Evolutionary conservation across 1,139 yeast genomes (phyloP), one percentile per base, ranked within the genome.

Genomic region (Debaryomyces udenii): DNA sequence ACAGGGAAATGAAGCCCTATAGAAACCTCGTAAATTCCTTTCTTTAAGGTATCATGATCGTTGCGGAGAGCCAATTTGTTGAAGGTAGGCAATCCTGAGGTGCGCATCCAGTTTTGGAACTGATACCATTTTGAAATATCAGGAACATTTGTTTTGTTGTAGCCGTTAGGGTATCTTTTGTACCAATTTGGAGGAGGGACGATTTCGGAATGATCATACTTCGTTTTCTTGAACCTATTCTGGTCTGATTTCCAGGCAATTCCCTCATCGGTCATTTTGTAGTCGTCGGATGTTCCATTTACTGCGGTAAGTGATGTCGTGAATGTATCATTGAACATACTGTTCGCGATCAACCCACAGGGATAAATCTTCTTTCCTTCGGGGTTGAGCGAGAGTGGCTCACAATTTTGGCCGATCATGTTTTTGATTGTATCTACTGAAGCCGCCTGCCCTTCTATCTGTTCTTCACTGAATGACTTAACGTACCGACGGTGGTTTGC

Each of bases 101-200:
- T 84, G 55, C 90, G 82, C 97, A 93, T 91, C 99, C 99, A 93
- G 61, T 91, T 93, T 66, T 93, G 96, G 59, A 89, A 81, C 53
- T 86, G 86, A 13, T 41, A 41, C 49, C 49, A 45, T 20, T 24
- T 39, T 3, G 49, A 45, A 17, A 45, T 88, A 59, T 93, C 93
- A 3, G 98, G 99, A 44, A 93, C 60, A 58, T 89, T 90, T 9
- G 83, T 81, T 20, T 79, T 84, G 14, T 86, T 90, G 66, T 93
- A 93, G 0, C 98, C 98, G 48, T 90, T 61, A n/a, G 99, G 99
- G 61, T 61, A 93, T 68, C 53, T 69, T 57, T 86, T 82, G 47
- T 70, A 69, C 99, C 99, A 93, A 67, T 89, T 89, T 53, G 96
- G 98, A 7, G 99, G 99, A 9, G 99, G 99, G 1, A 80, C 94